phyloP scores from a whole-genome alignment of 129 eudicot species.

The Flaveria brownii region DNA sequence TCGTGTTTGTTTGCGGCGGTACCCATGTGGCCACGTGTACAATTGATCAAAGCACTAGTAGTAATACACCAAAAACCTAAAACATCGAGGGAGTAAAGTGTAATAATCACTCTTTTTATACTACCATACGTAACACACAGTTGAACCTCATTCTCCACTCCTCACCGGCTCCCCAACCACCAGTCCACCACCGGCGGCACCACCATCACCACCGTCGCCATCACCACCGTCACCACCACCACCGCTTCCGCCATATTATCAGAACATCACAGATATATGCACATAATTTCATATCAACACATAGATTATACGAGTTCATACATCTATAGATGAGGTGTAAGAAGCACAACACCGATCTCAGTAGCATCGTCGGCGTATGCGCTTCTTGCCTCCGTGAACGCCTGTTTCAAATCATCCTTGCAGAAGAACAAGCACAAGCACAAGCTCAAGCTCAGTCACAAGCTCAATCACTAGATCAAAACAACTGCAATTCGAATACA shows the following conservation, averaged over 20 bases:
- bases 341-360: slow-evolving; percentile 63
- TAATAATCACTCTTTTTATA: neutral
- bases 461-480: slow-evolving; percentile 14
- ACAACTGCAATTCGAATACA: slow-evolving; percentile 30
- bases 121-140: neutral
- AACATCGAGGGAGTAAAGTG: neutral
- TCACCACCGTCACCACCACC: slow-evolving; percentile 15
- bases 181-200: neutral
- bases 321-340: slow-evolving; percentile 58
- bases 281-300: neutral
- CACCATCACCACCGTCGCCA: neutral
- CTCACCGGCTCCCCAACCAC: slow-evolving; percentile 2
- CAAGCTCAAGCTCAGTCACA: slow-evolving; percentile 36
- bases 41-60: neutral
- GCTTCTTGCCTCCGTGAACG: slow-evolving; percentile 76
- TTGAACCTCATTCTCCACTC: slow-evolving; percentile 22
- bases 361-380: slow-evolving; percentile 67
- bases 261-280: neutral
- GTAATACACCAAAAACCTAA: neutral
- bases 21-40: neutral
- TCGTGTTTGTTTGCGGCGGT: too few relatives aligned
- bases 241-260: neutral
- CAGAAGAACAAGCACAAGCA: slow-evolving; percentile 24
- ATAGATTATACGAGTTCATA: neutral
- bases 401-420: slow-evolving; percentile 42